phyloP scores from a whole-genome alignment of 495 filamentous ascomycete species.

The Aspergillus kassunensis region DNA sequence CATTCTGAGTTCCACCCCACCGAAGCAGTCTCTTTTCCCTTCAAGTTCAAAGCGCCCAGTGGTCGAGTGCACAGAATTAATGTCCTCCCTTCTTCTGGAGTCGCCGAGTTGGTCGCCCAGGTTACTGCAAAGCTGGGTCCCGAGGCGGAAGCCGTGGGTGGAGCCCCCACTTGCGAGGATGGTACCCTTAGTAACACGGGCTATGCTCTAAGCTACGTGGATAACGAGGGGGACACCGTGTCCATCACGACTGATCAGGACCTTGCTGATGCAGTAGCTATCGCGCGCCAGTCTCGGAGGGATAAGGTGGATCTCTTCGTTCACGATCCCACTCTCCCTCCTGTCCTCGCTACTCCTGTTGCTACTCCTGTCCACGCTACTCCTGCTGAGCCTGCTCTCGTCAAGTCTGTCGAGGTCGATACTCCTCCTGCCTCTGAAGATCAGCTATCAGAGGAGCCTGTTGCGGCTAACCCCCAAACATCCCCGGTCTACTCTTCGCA shows the following conservation, averaged over 20 bases:
- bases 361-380: constrained; percentile 63
- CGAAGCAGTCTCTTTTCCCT: constrained; percentile 79
- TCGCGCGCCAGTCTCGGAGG: constrained; percentile 68
- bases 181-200: constrained; percentile 76
- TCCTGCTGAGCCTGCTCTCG: constrained; percentile 64
- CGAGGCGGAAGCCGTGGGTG: constrained; percentile 86
- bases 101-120: constrained; percentile 72
- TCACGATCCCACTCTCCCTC: constrained; percentile 84
- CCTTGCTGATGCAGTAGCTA: constrained; percentile 80
- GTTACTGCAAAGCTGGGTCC: constrained; percentile 81
- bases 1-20: constrained; percentile 57
- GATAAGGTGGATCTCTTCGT: constrained; percentile 98
- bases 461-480: constrained; percentile 36
- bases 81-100: constrained; percentile 71
- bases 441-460: constrained; percentile 44
- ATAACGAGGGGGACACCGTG: constrained; percentile 96
- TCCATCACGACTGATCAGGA: constrained; percentile 96
- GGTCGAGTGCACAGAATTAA: constrained; percentile 93
- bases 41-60: constrained; percentile 99
- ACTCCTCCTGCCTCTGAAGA: constrained; percentile 48
- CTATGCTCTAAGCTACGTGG: constrained; percentile 92
- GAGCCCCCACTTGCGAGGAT: constrained; percentile 66
- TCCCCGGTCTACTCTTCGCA: constrained; percentile 36
- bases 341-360: constrained; percentile 59
- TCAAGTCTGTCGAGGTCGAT: constrained; percentile 56